Conservation (phyloP, 106 monocot genomes). For the Narthecium ossifragum region DNA sequence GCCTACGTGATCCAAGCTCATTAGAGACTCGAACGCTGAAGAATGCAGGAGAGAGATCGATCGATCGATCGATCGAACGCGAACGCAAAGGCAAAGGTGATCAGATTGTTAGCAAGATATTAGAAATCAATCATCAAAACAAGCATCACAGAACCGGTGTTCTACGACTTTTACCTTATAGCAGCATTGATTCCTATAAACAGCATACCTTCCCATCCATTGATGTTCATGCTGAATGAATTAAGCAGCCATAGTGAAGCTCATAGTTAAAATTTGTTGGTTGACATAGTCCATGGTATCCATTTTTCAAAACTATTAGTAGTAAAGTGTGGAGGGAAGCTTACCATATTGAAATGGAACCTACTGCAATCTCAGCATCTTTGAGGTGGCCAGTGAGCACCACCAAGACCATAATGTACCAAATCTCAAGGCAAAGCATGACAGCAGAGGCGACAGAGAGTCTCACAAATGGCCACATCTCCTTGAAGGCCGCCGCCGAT, state of each 20-base stretch:
- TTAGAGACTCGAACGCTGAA: conserved; percentile 83
- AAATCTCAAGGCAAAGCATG: conserved; percentile 85
- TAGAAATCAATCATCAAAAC: too few species aligned
- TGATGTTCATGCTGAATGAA: conserved; percentile 76
- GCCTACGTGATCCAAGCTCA: conserved; percentile 66
- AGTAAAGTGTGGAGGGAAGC: conserved; percentile 1
- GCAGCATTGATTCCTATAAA: conserved; percentile 84
- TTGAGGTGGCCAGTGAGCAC: conserved; percentile 71
- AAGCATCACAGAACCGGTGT: too few species aligned
- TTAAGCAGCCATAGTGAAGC: too few species aligned
- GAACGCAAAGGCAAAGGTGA: too few species aligned
- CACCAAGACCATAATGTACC: conserved; percentile 81
- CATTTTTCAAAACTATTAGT: too few species aligned
- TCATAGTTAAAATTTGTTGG: too few species aligned
- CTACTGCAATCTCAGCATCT: conserved; percentile 69
- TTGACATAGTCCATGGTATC: too few species aligned
- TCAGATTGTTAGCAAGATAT: too few species aligned
- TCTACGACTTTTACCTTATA: conserved; percentile 39
- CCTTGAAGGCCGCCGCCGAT: conserved; percentile 44
- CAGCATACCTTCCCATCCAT: conserved; percentile 79
- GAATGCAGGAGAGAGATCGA: neutral
- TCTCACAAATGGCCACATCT: conserved; percentile 69
- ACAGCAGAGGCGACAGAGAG: conserved; percentile 69
- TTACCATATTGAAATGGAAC: conserved; percentile 78
- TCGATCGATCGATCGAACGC: too few species aligned